Percentiles rank a stretch among this genome's conserved stretches.
Evolutionary conservation across 2,329 filamentous ascomycete genomes (phyloP).

Genomic region (Onygenales sp.): DNA sequence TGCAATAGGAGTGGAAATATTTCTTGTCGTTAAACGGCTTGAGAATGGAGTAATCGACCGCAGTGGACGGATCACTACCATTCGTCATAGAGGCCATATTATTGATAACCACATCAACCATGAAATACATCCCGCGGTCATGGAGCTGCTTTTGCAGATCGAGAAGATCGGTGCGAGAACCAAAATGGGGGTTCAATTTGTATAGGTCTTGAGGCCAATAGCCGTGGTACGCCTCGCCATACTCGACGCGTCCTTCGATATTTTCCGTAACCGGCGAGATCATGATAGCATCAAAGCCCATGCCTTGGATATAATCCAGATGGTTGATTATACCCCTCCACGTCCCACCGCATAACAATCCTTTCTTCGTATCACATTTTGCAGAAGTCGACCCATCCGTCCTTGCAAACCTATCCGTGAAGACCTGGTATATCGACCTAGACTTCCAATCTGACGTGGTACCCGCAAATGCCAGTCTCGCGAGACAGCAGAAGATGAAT

Average conservation of each 20-base stretch:
- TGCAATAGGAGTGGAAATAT: constrained; percentile 54
- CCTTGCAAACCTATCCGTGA: constrained; percentile 39
- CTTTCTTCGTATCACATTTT: constrained; percentile 21
- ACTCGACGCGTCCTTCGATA: constrained; percentile 25
- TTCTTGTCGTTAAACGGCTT: constrained; percentile 46
- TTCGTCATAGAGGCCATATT: constrained; percentile 21
- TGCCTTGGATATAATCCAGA: constrained; percentile 42
- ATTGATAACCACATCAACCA: constrained; percentile 45
- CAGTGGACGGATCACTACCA: constrained; percentile 35
- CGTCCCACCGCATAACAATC: constrained; percentile 42
- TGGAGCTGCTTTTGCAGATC: constrained; percentile 38
- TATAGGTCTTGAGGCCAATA: constrained; percentile 43
- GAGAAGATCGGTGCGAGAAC: constrained; percentile 37
- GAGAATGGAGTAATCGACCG: constrained; percentile 45
- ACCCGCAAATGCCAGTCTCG: constrained; percentile 13
- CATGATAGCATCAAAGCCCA: constrained; percentile 38
- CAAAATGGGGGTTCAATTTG: constrained; percentile 40
- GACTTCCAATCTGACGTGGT: constrained; percentile 26
- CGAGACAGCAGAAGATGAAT: not conserved
- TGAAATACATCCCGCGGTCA: constrained; percentile 40
- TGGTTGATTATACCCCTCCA: constrained; percentile 40
- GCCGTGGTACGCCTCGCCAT: constrained; percentile 41
- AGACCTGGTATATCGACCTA: constrained; percentile 37
- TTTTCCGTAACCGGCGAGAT: constrained; percentile 35
- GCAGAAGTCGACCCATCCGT: constrained; percentile 28